Evolutionary conservation across 768 basidiomycete genomes (phyloP).

Genomic region (Rhodosporidiobolus odoratus): DNA sequence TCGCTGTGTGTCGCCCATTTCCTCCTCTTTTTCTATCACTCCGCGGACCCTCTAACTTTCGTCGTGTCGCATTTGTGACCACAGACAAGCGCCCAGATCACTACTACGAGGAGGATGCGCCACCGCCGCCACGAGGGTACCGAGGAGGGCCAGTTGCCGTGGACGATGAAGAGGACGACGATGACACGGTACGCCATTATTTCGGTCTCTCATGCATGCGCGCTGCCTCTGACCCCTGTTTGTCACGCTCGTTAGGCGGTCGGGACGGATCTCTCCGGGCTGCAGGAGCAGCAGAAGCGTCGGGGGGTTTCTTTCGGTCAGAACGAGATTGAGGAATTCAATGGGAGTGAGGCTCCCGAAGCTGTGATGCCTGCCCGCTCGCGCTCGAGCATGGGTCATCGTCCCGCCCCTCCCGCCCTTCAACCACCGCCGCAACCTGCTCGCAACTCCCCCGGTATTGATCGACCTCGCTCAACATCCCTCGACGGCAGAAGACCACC

Average conservation of each 20-base stretch:
- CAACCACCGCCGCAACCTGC: not conserved
- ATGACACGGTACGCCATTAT: conserved; percentile 10
- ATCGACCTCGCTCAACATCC: conserved; percentile 2
- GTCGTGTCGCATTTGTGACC: not conserved
- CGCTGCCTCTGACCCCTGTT: not conserved
- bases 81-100: not conserved
- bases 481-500: not conserved
- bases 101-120: no score
- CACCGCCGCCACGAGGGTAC: not conserved
- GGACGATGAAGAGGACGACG: conserved; percentile 5
- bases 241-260: conserved; percentile 1
- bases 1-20: not conserved
- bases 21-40: not conserved
- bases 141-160: not conserved
- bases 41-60: not conserved
- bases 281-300: not conserved
- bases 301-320: conserved; percentile 20
- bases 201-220: not conserved
- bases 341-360: conserved; percentile 25
- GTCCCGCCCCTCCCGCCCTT: not conserved
- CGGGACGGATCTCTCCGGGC: conserved; percentile 22
- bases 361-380: conserved; percentile 17
- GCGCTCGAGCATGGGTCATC: not conserved
- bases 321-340: conserved; percentile 31
- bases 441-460: not conserved